Base-by-base conservation (phyloP, 1,139 yeast species). In the Yamadazyma kanchanaburiensis region DNA sequence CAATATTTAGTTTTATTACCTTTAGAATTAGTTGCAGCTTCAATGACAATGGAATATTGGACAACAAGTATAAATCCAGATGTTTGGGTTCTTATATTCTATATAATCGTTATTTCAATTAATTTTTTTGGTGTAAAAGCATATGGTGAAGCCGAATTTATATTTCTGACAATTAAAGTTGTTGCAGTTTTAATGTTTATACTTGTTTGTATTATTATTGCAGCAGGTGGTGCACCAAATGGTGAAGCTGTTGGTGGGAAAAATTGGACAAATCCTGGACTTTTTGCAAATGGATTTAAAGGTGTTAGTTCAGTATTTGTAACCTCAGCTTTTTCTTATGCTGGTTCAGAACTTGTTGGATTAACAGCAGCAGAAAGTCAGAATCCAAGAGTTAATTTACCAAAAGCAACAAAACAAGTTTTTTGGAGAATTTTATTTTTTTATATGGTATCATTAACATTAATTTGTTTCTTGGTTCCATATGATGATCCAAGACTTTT, bases 111-210 rank as follows among this genome's bases (percentile, higher is more conserved):
- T 21, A 48, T 64, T 9, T 45, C 56, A 24, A 62, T 66, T 22
- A 65, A 67, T 13, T 47, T 64, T 30, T 48, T 66, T 21, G 70
- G 70, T 5, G 70, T 63, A 6, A 53, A 56, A 38, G 67, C 68
- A 5, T 66, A 64, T 40, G 73, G 73, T 25, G 73, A 66, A 47
- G 64, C 68, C 6, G 72, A 65, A 39, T 64, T 64, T 36, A 39
- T 60, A 4, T 64, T 65, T 32, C 60, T 64, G 15, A 33, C 55
- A 17, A 46, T 64, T 31, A 66, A 65, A 44, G 67, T 66, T 4
- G 42, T 58, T 13, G 60, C 71, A 2, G 64, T 66, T 5, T 38
- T 59, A 21, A 69, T 70, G 14, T 65, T 66, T 40, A 63, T 63
- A 25, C 61, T 66, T 26, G 54, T 64, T 36, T 58, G 69, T 34